These are phyloP conservation scores for Sanghuangporus sanghuang DNA, from an alignment of 1,284 basidiomycete genomes.

Conservation along the genomic window DNA sequence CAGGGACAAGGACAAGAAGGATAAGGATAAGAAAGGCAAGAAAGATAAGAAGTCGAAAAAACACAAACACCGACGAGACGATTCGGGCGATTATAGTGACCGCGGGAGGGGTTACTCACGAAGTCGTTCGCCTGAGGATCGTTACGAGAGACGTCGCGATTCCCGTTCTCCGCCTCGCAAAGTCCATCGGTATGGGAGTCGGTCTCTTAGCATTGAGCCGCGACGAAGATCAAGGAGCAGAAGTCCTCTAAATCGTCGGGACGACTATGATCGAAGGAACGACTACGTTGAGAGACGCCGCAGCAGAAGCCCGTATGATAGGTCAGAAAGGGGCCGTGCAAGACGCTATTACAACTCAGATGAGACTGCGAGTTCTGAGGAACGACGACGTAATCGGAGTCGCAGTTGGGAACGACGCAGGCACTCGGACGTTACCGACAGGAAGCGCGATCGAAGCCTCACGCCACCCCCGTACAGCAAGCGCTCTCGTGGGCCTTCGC, in stretches of 20 bases:
- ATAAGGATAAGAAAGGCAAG: constrained; percentile 58
- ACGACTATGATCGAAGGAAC: not conserved
- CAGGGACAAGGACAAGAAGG: constrained; percentile 72
- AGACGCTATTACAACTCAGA: constrained; percentile 6
- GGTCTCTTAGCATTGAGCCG: constrained; percentile 10
- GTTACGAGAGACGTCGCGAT: constrained; percentile 4
- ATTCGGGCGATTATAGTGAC: constrained; percentile 24
- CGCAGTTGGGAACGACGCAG: constrained; percentile 3
- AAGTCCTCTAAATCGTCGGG: constrained; percentile 1
- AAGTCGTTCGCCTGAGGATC: constrained; percentile 19
- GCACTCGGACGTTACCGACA: not conserved
- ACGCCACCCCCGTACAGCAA: constrained; percentile 5
- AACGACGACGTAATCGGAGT: constrained; percentile 12
- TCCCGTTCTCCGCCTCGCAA: constrained; percentile 12
- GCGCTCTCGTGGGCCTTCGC: constrained; percentile 23
- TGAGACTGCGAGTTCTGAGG: constrained; percentile 12
- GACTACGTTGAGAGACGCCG: not conserved
- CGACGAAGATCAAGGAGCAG: constrained; percentile 5
- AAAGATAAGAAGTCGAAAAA: constrained; percentile 47
- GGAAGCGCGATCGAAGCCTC: constrained; percentile 6
- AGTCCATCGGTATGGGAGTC: constrained; percentile 4
- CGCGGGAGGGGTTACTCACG: constrained; percentile 29
- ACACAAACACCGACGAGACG: constrained; percentile 45
- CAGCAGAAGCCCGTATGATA: not conserved
- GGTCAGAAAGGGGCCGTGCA: not conserved